Percentiles rank a stretch among this genome's conserved stretches.
Evolutionary conservation across 495 filamentous ascomycete species (phyloP).

Genomic region (Xylaria flabelliformis): DNA sequence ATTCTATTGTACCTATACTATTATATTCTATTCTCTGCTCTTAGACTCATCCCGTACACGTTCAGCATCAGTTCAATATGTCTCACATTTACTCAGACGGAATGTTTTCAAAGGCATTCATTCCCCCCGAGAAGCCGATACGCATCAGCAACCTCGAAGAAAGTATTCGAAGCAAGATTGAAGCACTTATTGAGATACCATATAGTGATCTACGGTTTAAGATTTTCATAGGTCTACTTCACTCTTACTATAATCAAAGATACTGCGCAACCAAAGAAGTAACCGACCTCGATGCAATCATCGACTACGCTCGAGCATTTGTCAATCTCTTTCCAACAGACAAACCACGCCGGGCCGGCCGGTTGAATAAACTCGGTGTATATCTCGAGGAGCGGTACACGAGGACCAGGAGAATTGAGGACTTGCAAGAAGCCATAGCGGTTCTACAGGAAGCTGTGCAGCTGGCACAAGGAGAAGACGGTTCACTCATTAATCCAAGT

Average conservation of each 20-base stretch:
- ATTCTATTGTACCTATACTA: background rate
- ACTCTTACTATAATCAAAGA: background rate
- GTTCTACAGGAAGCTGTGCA: background rate
- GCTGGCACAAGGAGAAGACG: background rate
- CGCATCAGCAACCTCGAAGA: background rate
- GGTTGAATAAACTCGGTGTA: background rate
- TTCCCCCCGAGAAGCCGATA: background rate
- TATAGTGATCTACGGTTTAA: background rate
- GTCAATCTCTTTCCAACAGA: background rate
- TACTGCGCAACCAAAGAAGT: background rate
- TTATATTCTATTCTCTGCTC: background rate
- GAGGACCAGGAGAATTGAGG: background rate
- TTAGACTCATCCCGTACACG: background rate
- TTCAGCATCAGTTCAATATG: background rate
- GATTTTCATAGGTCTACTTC: no score
- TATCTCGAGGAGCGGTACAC: background rate
- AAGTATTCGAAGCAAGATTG: background rate
- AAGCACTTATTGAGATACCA: background rate
- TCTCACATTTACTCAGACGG: background rate
- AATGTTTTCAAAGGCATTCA: background rate
- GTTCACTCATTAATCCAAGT: background rate
- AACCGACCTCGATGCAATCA: background rate
- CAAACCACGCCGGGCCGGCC: background rate
- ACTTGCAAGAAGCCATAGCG: background rate
- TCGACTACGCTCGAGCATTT: background rate